Percentiles rank a stretch among this genome's conserved stretches.
These are phyloP conservation scores for Limonium bicolor DNA, from an alignment of 148 eudicot genomes.

Conservation along the genomic window DNA sequence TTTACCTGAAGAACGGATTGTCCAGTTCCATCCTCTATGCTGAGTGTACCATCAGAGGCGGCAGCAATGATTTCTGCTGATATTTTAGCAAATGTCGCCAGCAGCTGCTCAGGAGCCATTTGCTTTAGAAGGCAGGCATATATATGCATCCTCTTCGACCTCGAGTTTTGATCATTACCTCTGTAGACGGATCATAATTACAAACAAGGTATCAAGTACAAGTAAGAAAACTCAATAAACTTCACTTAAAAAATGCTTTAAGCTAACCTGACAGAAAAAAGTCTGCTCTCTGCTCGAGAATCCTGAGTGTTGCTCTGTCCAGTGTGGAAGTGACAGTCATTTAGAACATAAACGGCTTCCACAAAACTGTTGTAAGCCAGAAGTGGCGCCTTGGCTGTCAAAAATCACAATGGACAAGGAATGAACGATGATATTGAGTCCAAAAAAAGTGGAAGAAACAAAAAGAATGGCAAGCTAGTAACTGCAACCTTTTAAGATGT, in stretches of 20 bases:
- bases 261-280: slow-evolving; percentile 54
- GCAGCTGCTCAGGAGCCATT: slow-evolving; percentile 93
- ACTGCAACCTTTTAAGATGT: slow-evolving; percentile 68
- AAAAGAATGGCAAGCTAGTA: not conserved
- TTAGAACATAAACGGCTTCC: slow-evolving; percentile 86
- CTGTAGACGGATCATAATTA: slow-evolving; percentile 17
- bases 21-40: slow-evolving; percentile 49
- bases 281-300: slow-evolving; percentile 36
- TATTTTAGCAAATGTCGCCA: slow-evolving; percentile 91
- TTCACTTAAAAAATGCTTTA: not conserved
- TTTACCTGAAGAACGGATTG: slow-evolving; percentile 94
- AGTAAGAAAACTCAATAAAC: too few relatives aligned
- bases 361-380: slow-evolving; percentile 96
- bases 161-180: slow-evolving; percentile 66
- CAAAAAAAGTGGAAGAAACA: not conserved
- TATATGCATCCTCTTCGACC: slow-evolving; percentile 80
- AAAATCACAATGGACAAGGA: slow-evolving; percentile 4
- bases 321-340: slow-evolving; percentile 56
- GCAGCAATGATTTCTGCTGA: slow-evolving; percentile 98
- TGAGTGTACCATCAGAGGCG: slow-evolving; percentile 78
- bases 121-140: slow-evolving; percentile 79
- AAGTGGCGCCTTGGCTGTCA: slow-evolving; percentile 92
- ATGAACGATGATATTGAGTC: slow-evolving; percentile 3
- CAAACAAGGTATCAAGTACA: not conserved
- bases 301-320: slow-evolving; percentile 49